Conservation (phyloP, 192 early-diverging fungal species). For the Lunasporangiospora selenospora region DNA sequence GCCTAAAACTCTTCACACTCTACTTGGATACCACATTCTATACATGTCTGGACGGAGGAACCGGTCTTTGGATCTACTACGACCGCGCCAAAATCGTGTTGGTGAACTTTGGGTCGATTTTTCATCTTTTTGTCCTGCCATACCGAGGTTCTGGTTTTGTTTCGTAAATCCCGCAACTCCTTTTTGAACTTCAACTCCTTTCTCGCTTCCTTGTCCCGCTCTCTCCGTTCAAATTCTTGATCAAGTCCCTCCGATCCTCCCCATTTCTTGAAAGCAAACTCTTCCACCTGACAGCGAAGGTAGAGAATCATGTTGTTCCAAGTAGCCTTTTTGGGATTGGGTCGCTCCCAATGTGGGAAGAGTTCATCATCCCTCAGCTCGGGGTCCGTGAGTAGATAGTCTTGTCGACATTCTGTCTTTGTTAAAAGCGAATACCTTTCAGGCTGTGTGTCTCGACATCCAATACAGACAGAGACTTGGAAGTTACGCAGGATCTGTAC, state of each 20-base stretch:
- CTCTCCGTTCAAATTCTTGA: slow-evolving; percentile 83
- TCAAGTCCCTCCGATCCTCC: slow-evolving; percentile 85
- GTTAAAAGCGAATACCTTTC: slow-evolving; percentile 95
- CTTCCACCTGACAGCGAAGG: slow-evolving; percentile 85
- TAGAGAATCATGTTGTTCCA: slow-evolving; percentile 99
- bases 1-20: slow-evolving; percentile 77
- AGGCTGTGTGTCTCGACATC: slow-evolving; percentile 74
- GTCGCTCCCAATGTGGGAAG: slow-evolving; percentile 85
- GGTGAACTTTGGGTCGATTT: slow-evolving; percentile 71
- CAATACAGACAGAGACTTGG: slow-evolving; percentile 73
- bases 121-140: slow-evolving; percentile 50
- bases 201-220: slow-evolving; percentile 75
- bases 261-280: slow-evolving; percentile 96
- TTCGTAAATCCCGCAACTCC: slow-evolving; percentile 60
- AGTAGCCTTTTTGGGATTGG: slow-evolving; percentile 94
- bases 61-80: slow-evolving; percentile 58
- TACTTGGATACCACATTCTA: slow-evolving; percentile 67
- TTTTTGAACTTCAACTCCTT: slow-evolving; percentile 88
- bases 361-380: slow-evolving; percentile 83
- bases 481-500: slow-evolving; percentile 75
- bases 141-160: slow-evolving; percentile 42
- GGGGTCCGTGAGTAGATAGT: slow-evolving; percentile 94
- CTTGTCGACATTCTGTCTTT: slow-evolving; percentile 87
- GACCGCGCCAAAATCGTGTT: slow-evolving; percentile 73
- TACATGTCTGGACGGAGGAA: slow-evolving; percentile 63